Evolutionary conservation across 1,284 basidiomycete species (phyloP), one percentile per base, ranked within the genome.

Genomic region (Gomphus bonarii): DNA sequence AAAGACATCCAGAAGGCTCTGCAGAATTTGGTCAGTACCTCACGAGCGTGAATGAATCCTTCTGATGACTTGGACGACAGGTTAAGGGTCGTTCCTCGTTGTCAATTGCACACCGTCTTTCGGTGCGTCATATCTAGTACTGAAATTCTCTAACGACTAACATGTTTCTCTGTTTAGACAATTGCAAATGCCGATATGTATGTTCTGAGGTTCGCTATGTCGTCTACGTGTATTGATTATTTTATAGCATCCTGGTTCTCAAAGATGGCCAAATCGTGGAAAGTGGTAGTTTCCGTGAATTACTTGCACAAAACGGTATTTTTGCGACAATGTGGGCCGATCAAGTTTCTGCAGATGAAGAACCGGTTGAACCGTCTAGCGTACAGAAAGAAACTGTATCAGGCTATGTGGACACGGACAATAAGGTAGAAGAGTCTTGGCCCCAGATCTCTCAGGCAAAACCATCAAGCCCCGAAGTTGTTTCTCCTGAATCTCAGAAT

Each of bases 301-400:
- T 92, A 43, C 69, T 91, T 54, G 79, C 80, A 43, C 72, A 69
- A 28, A 78, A 84, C 63, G 86, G 88, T 55, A 65, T 81, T 40
- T 92, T 91, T 65, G 85, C 88, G 11, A 75, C 81, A 1, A 85
- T 92, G 84, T 92, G 89, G 89, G 80, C 83, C 0, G 82, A 88
- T 65, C 85, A 91, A 65, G 74, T 85, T 35, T 80, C 79, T 35
- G 73, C 79, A n/a, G 75, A 69, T 14, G 82, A 81, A 50, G 67
- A 64, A 18, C 61, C 63, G 8, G 62, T 70, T 60, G 60, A 69
- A 28, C 63, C 63, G 59, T 58, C 63, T 33, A 54, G 53, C 35
- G 33, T 38, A 35, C 35, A 31, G 30, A 69, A 75, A 67, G 73
- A 75, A 61, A 74, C 73, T 52, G 61, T 71, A 36, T 66, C 70